phyloP scores from a whole-genome alignment of 2,329 filamentous ascomycete genomes.

The Nigrospora osmanthi region DNA sequence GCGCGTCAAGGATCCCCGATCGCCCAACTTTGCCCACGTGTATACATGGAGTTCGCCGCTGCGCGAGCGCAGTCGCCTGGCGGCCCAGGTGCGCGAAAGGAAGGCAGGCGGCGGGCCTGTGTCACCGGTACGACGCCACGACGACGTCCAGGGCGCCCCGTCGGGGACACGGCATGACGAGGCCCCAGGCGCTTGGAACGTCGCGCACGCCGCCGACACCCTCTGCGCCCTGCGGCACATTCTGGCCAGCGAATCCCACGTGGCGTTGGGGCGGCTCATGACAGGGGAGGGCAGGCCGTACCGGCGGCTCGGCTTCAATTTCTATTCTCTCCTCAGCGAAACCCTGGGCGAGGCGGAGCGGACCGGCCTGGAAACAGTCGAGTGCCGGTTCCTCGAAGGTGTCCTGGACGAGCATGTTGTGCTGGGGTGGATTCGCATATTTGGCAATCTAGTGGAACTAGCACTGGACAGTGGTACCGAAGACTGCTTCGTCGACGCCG shows the following conservation, averaged over 20 bases:
- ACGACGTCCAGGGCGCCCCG: neutral
- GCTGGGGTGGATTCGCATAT: slow-evolving; percentile 24
- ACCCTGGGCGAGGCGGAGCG: slow-evolving; percentile 24
- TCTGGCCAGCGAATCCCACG: slow-evolving; percentile 15
- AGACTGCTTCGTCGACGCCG: no score
- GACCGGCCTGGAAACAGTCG: slow-evolving; percentile 24
- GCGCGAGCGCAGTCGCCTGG: slow-evolving; percentile 23
- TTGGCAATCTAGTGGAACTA: slow-evolving; percentile 20
- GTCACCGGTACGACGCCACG: slow-evolving; percentile 2
- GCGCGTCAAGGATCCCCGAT: slow-evolving; percentile 25
- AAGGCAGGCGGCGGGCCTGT: neutral
- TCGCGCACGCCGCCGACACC: neutral
- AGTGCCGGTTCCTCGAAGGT: slow-evolving; percentile 31
- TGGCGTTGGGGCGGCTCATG: slow-evolving; percentile 25
- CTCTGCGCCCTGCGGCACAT: slow-evolving; percentile 17
- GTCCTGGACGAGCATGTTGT: slow-evolving; percentile 19
- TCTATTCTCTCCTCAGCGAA: slow-evolving; percentile 25
- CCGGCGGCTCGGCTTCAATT: slow-evolving; percentile 31
- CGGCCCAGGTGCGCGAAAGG: slow-evolving; percentile 4
- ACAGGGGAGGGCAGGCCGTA: slow-evolving; percentile 23
- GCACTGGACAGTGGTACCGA: slow-evolving; percentile 7
- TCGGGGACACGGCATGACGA: slow-evolving; percentile 4
- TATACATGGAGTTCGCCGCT: slow-evolving; percentile 29
- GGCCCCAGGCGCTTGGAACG: neutral
- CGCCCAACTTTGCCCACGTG: slow-evolving; percentile 26